Conservation (phyloP, 2,329 filamentous ascomycete genomes). For the Emydomyces testavorans region DNA sequence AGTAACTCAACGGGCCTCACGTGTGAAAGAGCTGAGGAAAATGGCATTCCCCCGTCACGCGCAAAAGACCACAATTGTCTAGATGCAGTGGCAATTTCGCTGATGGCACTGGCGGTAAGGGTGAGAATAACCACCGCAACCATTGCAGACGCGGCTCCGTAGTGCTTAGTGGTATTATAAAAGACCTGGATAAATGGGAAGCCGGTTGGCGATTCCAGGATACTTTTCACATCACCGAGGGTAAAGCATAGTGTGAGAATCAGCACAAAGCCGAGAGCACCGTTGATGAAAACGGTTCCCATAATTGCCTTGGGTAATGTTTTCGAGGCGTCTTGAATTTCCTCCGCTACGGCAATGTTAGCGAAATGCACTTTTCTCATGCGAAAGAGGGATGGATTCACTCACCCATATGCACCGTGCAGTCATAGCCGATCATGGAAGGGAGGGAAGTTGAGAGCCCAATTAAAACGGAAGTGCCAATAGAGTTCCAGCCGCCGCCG, state of each 20-base stretch:
- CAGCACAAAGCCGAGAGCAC: constrained; percentile 28
- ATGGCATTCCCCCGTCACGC: constrained; percentile 45
- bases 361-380: no score
- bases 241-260: constrained; percentile 13
- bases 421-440: constrained; percentile 6
- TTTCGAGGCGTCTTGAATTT: constrained; percentile 28
- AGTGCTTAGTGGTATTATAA: constrained; percentile 22
- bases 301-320: constrained; percentile 31
- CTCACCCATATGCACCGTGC: no score
- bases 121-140: constrained; percentile 21
- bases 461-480: constrained; percentile 8
- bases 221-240: constrained; percentile 7
- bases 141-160: constrained; percentile 21
- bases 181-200: constrained; percentile 30
- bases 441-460: constrained; percentile 6
- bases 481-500: constrained; percentile 31
- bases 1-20: not conserved
- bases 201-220: constrained; percentile 19
- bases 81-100: constrained; percentile 26
- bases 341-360: constrained; percentile 22
- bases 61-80: constrained; percentile 34
- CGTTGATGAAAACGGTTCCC: constrained; percentile 27
- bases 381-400: no score
- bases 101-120: constrained; percentile 22
- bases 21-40: constrained; percentile 21